Evolutionary conservation across 2,329 filamentous ascomycete species (phyloP), one percentile per base, ranked within the genome.

Genomic region (Stachybotrys echinatus): DNA sequence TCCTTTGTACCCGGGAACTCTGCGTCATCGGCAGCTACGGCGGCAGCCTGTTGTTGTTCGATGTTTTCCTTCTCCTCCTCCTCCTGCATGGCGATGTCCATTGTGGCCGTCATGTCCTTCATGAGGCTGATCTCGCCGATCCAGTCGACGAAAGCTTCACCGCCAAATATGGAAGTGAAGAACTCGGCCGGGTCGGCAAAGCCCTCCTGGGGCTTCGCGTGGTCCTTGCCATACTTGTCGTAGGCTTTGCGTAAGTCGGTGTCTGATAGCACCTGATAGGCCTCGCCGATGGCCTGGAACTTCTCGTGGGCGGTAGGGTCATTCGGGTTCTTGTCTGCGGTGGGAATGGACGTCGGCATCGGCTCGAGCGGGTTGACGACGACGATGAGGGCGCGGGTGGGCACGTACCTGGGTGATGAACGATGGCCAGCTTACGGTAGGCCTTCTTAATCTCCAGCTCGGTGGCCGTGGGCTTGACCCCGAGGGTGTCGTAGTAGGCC

Each of bases 51-150:
- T 54, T 83, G 80, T 48, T 68, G 68, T 14, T 71, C 72, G 20
- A 71, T 74, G n/a, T 75, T 74, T 3, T 73, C 74, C 17, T 79
- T 76, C 5, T 77, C 79, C 37, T 77, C 74, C 23, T 76, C 86
- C 61, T 90, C 89, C 50, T 88, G 79, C 84, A 91, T 92, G 19
- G 90, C 92, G 58, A 99, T 97, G 63, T 99, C 94, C 92, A 99
- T 97, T 42, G 92, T 96, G 63, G 91, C 90, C 18, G 92, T 97
- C 49, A 99, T 79, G 64, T 99, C 94, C 75, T 96, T 97, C 89
- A 99, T 96, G 51, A 99, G 83, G 47, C 89, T 94, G 60, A 99
- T 96, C 77, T 99, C 94, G 58, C 94, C 94, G 64, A 99, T 97
- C 78, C 94, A 90, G 74, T 99, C 92, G 53, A 87, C 78, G 64